Evolutionary conservation across 495 filamentous ascomycete genomes (phyloP).

Genomic region (Polyplosphaeria fusca): DNA sequence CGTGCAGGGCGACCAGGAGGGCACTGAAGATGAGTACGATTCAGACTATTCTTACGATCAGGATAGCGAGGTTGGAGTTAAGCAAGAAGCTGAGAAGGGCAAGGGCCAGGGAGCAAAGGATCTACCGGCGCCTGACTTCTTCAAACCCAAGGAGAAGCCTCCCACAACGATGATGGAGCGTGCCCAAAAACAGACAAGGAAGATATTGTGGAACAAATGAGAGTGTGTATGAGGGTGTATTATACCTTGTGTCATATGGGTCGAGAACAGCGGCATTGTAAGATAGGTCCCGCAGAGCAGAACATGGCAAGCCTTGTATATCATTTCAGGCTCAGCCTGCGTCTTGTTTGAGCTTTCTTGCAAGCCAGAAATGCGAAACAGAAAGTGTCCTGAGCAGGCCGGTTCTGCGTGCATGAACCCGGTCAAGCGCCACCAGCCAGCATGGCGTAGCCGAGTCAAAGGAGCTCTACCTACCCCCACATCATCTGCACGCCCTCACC

Average conservation of each 20-base stretch:
- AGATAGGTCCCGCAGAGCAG: too few species aligned
- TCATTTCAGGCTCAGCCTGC: neutral
- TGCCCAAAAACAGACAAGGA: neutral
- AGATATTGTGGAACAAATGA: constrained; percentile 2
- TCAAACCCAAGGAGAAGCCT: neutral
- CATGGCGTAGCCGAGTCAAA: constrained; percentile 13
- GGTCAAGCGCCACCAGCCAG: neutral
- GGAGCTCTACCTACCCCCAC: constrained; percentile 17
- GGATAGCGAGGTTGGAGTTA: too few species aligned
- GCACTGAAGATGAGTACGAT: too few species aligned
- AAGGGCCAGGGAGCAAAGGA: neutral
- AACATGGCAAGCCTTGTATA: neutral
- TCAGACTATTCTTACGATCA: too few species aligned
- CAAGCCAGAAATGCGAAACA: constrained; percentile 3
- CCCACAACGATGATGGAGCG: neutral
- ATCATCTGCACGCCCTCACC: constrained; percentile 11
- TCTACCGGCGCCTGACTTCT: neutral
- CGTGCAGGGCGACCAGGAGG: too few species aligned
- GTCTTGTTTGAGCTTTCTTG: neutral
- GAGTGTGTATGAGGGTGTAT: neutral
- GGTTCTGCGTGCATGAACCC: constrained; percentile 4
- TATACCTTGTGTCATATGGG: too few species aligned
- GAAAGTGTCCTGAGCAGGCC: neutral
- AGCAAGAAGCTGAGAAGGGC: neutral
- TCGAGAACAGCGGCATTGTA: too few species aligned